phyloP scores from a whole-genome alignment of 352 stramenopile genomes.

The Globisporangium heterothallicum region DNA sequence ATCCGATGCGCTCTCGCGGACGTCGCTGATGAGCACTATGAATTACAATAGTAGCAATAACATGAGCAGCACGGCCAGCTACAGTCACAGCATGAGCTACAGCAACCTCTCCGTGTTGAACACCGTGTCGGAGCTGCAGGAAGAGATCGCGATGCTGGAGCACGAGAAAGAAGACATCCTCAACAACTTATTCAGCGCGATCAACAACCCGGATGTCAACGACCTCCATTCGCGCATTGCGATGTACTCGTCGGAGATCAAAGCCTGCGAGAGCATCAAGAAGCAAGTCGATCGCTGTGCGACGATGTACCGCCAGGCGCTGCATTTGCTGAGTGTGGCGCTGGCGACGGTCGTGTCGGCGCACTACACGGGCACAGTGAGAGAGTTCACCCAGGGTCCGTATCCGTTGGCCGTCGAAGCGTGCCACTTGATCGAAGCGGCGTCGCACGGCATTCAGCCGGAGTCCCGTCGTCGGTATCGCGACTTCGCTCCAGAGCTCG shows the following conservation, averaged over 20 bases:
- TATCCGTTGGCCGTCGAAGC: slow-evolving; percentile 78
- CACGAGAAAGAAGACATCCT: slow-evolving; percentile 71
- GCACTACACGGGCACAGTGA: slow-evolving; percentile 62
- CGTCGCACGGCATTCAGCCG: slow-evolving; percentile 66
- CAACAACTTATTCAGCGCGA: slow-evolving; percentile 49
- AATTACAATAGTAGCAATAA: too few relatives aligned
- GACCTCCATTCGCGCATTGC: slow-evolving; percentile 69
- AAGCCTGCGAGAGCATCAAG: slow-evolving; percentile 63
- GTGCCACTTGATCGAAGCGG: slow-evolving; percentile 63
- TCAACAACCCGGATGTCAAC: slow-evolving; percentile 58
- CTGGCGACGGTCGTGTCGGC: slow-evolving; percentile 67
- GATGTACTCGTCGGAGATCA: slow-evolving; percentile 73
- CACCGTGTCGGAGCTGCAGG: slow-evolving; percentile 35
- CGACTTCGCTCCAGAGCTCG: slow-evolving; percentile 46
- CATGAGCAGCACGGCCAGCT: slow-evolving; percentile 1
- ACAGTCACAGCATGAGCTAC: slow-evolving; percentile 5
- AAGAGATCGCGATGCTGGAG: slow-evolving; percentile 59
- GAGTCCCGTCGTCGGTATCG: slow-evolving; percentile 71
- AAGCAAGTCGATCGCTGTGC: slow-evolving; percentile 74
- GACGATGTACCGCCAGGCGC: slow-evolving; percentile 66
- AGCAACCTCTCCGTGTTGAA: slow-evolving; percentile 17
- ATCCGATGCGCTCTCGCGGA: slow-evolving; percentile 55
- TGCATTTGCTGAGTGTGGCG: slow-evolving; percentile 64
- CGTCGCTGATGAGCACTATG: slow-evolving; percentile 42
- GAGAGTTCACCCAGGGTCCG: slow-evolving; percentile 66